Base-by-base conservation (phyloP, 306 rosid species). In the Lagenaria siceraria region DNA sequence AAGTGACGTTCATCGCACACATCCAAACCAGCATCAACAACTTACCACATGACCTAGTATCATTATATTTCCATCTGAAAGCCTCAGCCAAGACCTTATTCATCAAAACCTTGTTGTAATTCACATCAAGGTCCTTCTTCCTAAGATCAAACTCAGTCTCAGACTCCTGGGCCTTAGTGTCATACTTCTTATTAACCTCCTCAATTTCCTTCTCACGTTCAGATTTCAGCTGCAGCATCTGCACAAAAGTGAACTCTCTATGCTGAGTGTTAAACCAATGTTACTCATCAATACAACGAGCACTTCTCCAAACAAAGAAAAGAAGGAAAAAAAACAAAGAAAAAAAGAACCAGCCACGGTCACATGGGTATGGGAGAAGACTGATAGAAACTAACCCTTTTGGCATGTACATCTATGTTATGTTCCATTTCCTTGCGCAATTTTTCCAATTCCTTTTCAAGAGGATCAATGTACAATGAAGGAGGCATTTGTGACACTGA, bases 21-120 rank as follows among this genome's bases (percentile, higher is more conserved):
- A 46, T 25, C 22, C 24, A 42, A 24, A 69, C 24, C 38, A 48
- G 76, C 36, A 71, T 71, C 38, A 15, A 71, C 43, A 10, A 72
- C 76, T 49, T 46, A 72, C 83, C 84, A 22, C 84, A 25, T 78
- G 78, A 74, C 70, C 48, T 82, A 79, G 38, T 75, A 80, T 90
- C 88, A 80, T 33, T 77, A 79, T 90, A 87, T 80, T 87, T 90
- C 62, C 79, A 83, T 83, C 85, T 85, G 68, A 87, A 87, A 68
- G 96, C 88, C 77, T 86, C 89, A 0, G 93, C 93, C 90, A 92
- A 88, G 59, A 80, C 42, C 81, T 81, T 84, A 64, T 88, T 85
- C 85, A 69, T 73, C 74, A 38, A 43, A 78, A 92, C 90, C 74
- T 71, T 79, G 66, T 61, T 70, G 55, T 29, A 75, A 76, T 25